These are phyloP conservation scores for Cladosporium phlei DNA, from an alignment of 2,329 filamentous ascomycete genomes.

Conservation along the genomic window DNA sequence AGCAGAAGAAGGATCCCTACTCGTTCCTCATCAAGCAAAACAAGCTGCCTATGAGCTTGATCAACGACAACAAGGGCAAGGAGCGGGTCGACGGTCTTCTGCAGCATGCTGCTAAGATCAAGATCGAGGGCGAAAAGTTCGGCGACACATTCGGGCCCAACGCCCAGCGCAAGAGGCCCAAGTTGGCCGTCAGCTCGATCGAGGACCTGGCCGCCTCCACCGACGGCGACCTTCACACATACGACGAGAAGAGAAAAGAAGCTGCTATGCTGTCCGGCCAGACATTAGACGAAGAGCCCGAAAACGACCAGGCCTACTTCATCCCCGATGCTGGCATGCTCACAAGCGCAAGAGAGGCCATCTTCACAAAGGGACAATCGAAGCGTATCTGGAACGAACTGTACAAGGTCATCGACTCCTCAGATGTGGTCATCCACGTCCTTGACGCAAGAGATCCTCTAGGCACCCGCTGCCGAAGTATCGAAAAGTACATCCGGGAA, in stretches of 20 bases:
- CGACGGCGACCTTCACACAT: conserved; percentile 73
- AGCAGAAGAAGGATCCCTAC: conserved; percentile 85
- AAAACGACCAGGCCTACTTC: conserved; percentile 8
- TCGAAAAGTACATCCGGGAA: conserved; percentile 88
- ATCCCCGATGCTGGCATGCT: conserved; percentile 32
- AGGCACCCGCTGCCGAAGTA: conserved; percentile 81
- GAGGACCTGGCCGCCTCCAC: conserved; percentile 76
- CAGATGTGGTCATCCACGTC: conserved; percentile 93
- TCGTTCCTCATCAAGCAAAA: conserved; percentile 93
- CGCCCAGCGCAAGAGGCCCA: conserved; percentile 85
- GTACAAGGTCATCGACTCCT: conserved; percentile 86
- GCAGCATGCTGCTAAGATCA: conserved; percentile 90
- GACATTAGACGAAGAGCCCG: conserved; percentile 10
- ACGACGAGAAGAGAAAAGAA: conserved; percentile 72
- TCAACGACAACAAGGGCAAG: conserved; percentile 66
- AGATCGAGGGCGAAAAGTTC: conserved; percentile 82
- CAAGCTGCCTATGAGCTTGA: conserved; percentile 93
- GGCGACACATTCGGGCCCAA: conserved; percentile 89
- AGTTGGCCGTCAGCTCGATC: conserved; percentile 77
- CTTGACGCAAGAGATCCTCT: conserved; percentile 84
- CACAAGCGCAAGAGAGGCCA: conserved; percentile 54
- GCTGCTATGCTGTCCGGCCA: conserved; percentile 47
- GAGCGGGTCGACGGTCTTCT: conserved; percentile 72
- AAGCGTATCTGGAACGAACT: conserved; percentile 97
- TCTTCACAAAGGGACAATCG: conserved; percentile 91